Evolutionary conservation across 108 stramenopile genomes (phyloP), one percentile per base, ranked within the genome.

Genomic region (Cyclotella atomus): DNA sequence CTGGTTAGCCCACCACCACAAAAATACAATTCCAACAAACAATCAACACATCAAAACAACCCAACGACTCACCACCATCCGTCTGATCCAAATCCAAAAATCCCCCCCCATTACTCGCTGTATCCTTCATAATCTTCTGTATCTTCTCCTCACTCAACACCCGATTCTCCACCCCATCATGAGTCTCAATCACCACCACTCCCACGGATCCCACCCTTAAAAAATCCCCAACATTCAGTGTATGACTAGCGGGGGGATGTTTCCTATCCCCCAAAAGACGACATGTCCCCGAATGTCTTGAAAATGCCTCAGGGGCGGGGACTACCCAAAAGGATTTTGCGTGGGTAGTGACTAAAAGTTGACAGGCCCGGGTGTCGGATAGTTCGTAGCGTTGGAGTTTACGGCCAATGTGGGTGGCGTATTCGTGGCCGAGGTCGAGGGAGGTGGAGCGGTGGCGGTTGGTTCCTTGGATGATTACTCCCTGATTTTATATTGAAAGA

Each of bases 251-350:
- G 12, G 91, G 85, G 3, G 89, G 89, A 68, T 96, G 93, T 45
- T 92, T 92, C 56, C 92, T 72, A 70, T 97, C 97, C n/a, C 97
- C 97, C 54, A 98, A 78, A 54, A 98, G 69, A 30, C 93, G 88
- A 59, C 97, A 98, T 19, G 97, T 98, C 49, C 97, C 97, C 0
- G 96, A 95, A 76, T 97, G 97, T 25, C 97, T 92, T 44, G 91
- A 93, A 75, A 98, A 98, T 1, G 95, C 95, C 79, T 98, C 98
- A 4, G 98, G 97, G 2, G 96, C 96, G n/a, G 98, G 95, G 9
- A 97, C 95, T 8, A 94, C 94, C 83, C 93, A 95, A 71, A 91
- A 98, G 52, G 82, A 88, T 67, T 97, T 91, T 25, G 62, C 75
- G 52, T 93, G 92, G 28, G 93, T 93, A 15, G 93, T 91, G 15